Conservation (phyloP, 2,329 filamentous ascomycete genomes). For the Phialophora chinensis region DNA sequence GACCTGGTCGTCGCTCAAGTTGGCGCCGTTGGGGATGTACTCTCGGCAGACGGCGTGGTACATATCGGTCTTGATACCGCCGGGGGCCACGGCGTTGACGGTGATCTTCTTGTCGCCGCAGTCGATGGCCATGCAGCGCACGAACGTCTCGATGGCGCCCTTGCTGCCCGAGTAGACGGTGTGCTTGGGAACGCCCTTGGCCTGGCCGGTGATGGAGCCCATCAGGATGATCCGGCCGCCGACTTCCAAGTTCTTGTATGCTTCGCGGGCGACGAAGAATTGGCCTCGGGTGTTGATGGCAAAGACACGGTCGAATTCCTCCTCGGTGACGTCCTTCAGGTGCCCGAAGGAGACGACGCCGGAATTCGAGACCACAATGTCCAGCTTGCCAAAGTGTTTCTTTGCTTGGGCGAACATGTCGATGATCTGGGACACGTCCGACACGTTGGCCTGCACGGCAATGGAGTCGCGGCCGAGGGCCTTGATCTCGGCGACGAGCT, state of each 20-base stretch:
- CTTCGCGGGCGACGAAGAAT: constrained; percentile 79
- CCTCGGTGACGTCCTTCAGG: constrained; percentile 70
- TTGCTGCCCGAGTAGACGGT: constrained; percentile 77
- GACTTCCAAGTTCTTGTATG: constrained; percentile 71
- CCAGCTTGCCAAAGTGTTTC: constrained; percentile 68
- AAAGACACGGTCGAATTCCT: constrained; percentile 75
- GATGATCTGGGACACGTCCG: constrained; percentile 67
- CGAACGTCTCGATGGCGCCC: constrained; percentile 77
- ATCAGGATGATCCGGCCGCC: constrained; percentile 77
- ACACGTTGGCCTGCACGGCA: constrained; percentile 71
- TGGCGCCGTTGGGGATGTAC: constrained; percentile 50
- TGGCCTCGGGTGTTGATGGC: constrained; percentile 71
- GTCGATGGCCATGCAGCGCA: constrained; percentile 74
- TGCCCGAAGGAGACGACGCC: constrained; percentile 72
- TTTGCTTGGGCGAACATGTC: constrained; percentile 68
- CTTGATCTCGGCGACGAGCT: constrained; percentile 71
- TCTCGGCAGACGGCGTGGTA: constrained; percentile 57
- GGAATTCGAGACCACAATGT: constrained; percentile 65
- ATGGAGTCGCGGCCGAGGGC: constrained; percentile 66
- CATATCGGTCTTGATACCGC: constrained; percentile 72
- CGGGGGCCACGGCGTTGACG: constrained; percentile 70
- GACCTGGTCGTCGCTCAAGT: constrained; percentile 39
- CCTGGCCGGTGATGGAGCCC: constrained; percentile 70
- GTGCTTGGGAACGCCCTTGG: constrained; percentile 71
- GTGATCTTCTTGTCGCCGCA: constrained; percentile 71